These are phyloP conservation scores for Actinidia arguta DNA, from an alignment of 179 eudicot species.

Conservation along the genomic window DNA sequence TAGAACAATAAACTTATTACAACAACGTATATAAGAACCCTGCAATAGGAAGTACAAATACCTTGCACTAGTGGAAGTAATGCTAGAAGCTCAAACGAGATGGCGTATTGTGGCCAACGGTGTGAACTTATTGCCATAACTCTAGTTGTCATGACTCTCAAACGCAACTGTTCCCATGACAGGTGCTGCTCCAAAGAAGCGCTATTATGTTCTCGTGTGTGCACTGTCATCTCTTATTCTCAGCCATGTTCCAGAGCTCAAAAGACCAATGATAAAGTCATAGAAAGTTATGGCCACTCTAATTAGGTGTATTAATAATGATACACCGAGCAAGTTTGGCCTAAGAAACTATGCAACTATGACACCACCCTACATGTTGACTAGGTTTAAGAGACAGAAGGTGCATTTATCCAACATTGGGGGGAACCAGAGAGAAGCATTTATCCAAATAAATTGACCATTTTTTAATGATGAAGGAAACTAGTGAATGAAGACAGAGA, in stretches of 20 bases:
- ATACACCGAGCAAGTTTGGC: background rate
- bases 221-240: constrained; percentile 83
- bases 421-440: no score
- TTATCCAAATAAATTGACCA: no score
- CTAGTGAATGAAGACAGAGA: no score
- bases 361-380: background rate
- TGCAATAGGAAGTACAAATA: background rate
- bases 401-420: no score
- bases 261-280: constrained; percentile 41
- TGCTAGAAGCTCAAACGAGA: background rate
- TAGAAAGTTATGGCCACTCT: background rate
- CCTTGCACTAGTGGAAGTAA: background rate
- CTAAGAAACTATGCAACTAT: background rate
- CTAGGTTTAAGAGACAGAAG: background rate
- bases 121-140: constrained; percentile 72
- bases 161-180: constrained; percentile 77
- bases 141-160: constrained; percentile 75
- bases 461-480: no score
- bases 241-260: constrained; percentile 95
- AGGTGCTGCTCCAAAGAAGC: constrained; percentile 63
- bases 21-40: background rate
- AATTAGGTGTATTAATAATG: background rate
- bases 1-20: background rate
- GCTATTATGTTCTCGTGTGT: constrained; percentile 79
- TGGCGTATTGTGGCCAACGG: background rate